A percentile compares a stretch with the other conserved stretches of the same genome.
These are phyloP conservation scores for Aurantiochytrium sp. DNA, from an alignment of 108 stramenopile genomes.

Conservation along the genomic window DNA sequence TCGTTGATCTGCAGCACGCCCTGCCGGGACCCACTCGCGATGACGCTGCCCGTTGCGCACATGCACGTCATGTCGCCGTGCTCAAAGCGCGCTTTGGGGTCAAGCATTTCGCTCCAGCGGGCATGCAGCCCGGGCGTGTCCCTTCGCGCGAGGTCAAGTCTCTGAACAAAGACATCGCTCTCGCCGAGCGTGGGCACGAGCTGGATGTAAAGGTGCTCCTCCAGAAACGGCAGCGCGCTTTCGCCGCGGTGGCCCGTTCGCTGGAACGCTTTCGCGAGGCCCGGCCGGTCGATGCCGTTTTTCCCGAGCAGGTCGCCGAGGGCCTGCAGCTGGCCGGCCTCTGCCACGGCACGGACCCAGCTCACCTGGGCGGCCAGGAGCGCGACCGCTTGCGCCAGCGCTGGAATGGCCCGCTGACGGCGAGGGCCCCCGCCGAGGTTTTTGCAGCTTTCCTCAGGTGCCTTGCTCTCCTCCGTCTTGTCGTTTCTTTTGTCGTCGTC, in stretches of 20 bases:
- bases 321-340: not conserved
- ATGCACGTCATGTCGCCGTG: not conserved
- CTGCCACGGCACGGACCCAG: not conserved
- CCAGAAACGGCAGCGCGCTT: not conserved
- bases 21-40: not conserved
- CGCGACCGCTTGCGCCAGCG: not conserved
- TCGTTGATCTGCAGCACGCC: not conserved
- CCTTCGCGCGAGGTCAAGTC: not conserved
- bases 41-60: not conserved
- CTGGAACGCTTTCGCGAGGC: not conserved
- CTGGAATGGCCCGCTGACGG: not conserved
- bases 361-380: not conserved
- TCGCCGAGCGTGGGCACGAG: not conserved
- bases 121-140: not conserved
- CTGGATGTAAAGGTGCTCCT: not conserved
- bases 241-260: not conserved
- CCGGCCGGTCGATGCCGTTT: not conserved
- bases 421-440: too few relatives aligned
- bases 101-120: not conserved
- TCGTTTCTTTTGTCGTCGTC: too few relatives aligned
- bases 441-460: too few relatives aligned
- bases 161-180: not conserved
- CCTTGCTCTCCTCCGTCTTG: too few relatives aligned
- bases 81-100: not conserved
- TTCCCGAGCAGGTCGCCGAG: not conserved